These are phyloP conservation scores for Ashbya aceris DNA, from an alignment of 1,139 yeast species.

Conservation along the genomic window DNA sequence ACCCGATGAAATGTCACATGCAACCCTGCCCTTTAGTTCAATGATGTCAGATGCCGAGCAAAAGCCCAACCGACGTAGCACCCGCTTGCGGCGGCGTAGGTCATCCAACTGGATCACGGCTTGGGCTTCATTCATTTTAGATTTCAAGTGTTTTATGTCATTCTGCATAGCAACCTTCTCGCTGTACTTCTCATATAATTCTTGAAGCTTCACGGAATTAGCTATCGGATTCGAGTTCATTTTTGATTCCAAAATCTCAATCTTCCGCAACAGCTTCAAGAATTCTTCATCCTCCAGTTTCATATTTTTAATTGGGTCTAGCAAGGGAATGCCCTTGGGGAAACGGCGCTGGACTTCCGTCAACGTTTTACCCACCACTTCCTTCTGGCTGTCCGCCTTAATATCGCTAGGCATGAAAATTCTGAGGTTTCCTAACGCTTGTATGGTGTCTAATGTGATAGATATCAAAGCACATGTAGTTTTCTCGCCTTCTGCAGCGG, in stretches of 20 bases:
- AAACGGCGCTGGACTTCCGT: slow-evolving; percentile 72
- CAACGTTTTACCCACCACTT: slow-evolving; percentile 66
- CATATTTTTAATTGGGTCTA: slow-evolving; percentile 91
- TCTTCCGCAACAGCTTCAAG: slow-evolving; percentile 57
- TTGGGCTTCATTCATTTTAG: slow-evolving; percentile 71
- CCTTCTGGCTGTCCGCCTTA: slow-evolving; percentile 60
- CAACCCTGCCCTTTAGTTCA: slow-evolving; percentile 90
- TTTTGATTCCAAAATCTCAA: slow-evolving; percentile 72
- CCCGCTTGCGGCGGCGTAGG: slow-evolving; percentile 84
- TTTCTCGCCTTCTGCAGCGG: slow-evolving; percentile 64
- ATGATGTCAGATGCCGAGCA: slow-evolving; percentile 75
- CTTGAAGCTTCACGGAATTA: slow-evolving; percentile 52
- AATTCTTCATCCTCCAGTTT: slow-evolving; percentile 79
- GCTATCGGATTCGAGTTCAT: slow-evolving; percentile 61
- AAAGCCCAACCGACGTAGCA: slow-evolving; percentile 76
- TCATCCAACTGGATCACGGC: slow-evolving; percentile 92
- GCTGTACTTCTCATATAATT: slow-evolving; percentile 55
- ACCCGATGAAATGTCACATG: slow-evolving; percentile 94
- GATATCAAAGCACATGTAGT: slow-evolving; percentile 75
- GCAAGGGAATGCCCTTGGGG: slow-evolving; percentile 79
- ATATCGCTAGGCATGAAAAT: slow-evolving; percentile 75
- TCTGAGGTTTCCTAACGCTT: slow-evolving; percentile 68
- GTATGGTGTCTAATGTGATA: slow-evolving; percentile 68
- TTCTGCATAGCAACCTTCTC: slow-evolving; percentile 52
- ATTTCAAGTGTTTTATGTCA: slow-evolving; percentile 52